phyloP scores from a whole-genome alignment of 2,329 filamentous ascomycete species.

The Penicillium sp. region DNA sequence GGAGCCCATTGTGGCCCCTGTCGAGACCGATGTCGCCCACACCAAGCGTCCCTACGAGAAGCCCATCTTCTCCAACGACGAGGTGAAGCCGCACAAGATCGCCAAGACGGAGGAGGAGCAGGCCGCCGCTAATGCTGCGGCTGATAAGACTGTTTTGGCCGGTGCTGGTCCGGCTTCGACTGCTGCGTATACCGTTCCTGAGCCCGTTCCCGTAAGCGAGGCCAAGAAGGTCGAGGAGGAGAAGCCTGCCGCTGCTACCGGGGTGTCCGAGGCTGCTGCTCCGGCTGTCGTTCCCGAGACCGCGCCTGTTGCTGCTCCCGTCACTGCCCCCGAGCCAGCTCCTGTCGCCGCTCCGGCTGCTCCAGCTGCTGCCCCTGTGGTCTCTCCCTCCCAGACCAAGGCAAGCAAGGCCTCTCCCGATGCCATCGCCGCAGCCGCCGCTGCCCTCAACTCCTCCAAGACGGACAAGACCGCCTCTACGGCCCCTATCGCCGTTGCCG shows the following conservation, averaged over 20 bases:
- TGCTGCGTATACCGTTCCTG: slow-evolving; percentile 25
- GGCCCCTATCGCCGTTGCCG: slow-evolving; percentile 7
- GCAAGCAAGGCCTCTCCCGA: slow-evolving; percentile 22
- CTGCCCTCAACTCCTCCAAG: slow-evolving; percentile 28
- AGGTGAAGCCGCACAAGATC: slow-evolving; percentile 42
- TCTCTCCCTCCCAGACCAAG: background rate
- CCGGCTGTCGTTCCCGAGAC: too few species aligned
- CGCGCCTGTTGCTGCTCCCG: background rate
- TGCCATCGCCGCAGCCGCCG: slow-evolving; percentile 27
- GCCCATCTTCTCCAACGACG: slow-evolving; percentile 36
- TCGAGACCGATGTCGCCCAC: slow-evolving; percentile 30
- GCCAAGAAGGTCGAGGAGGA: slow-evolving; percentile 6
- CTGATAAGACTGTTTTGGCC: slow-evolving; percentile 25
- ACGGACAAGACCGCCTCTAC: slow-evolving; percentile 23
- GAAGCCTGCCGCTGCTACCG: background rate
- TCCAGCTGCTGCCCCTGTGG: slow-evolving; percentile 6
- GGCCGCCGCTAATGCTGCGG: slow-evolving; percentile 18
- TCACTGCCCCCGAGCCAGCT: slow-evolving; percentile 3
- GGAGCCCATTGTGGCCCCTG: background rate
- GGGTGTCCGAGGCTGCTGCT: background rate
- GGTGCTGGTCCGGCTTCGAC: slow-evolving; percentile 29
- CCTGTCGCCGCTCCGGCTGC: background rate
- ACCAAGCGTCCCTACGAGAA: slow-evolving; percentile 44
- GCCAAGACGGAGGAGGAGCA: slow-evolving; percentile 39
- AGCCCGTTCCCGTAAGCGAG: slow-evolving; percentile 22